Conservation (phyloP, 208 protist species). For the Acanthamoeba polyphaga region DNA sequence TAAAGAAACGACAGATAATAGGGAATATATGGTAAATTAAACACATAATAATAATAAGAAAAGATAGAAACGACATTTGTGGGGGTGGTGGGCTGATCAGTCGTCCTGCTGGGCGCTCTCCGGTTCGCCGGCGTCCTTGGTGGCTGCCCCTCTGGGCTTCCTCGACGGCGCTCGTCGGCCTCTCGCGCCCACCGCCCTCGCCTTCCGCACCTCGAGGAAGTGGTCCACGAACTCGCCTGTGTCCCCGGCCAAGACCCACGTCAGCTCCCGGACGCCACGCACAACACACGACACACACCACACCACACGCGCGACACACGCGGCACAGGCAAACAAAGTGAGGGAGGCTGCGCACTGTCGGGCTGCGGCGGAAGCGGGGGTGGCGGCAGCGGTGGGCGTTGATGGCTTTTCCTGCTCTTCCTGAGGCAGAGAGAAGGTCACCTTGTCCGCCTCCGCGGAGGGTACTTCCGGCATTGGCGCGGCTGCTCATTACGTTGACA, state of each 20-base stretch:
- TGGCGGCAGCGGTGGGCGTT: no score
- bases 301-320: no score
- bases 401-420: no score
- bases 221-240: slow-evolving; percentile 68
- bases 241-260: neutral
- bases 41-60: no score
- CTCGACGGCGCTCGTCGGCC: slow-evolving; percentile 17
- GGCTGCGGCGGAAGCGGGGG: no score
- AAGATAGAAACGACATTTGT: no score
- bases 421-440: no score
- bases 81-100: no score
- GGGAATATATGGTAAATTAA: no score
- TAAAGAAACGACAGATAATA: no score
- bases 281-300: neutral
- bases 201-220: slow-evolving; percentile 67
- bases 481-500: neutral
- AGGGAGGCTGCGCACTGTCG: neutral
- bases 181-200: slow-evolving; percentile 32
- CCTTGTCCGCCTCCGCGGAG: neutral
- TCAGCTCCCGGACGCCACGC: neutral
- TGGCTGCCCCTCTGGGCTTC: neutral
- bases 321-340: neutral
- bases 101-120: neutral
- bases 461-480: neutral
- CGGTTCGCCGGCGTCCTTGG: neutral